Conservation (phyloP, 2,329 filamentous ascomycete genomes). For the Fusarium piperis region DNA sequence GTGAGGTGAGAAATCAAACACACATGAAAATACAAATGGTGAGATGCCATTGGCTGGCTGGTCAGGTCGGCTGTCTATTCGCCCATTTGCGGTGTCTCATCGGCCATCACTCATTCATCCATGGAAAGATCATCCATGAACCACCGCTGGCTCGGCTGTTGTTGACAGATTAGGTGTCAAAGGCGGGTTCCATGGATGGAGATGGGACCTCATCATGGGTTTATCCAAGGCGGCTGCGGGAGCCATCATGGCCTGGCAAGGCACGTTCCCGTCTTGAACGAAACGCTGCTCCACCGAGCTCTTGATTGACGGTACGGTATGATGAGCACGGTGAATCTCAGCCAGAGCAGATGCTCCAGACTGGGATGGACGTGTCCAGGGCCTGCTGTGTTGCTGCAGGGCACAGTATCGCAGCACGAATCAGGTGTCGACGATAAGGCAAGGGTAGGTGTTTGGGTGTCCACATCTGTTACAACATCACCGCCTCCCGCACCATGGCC, state of each 20-base stretch:
- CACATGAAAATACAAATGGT: conserved; percentile 25
- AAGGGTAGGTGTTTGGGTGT: conserved; percentile 5
- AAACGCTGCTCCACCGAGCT: conserved; percentile 28
- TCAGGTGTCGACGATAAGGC: conserved; percentile 18
- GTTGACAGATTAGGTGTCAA: conserved; percentile 12
- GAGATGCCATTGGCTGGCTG: conserved; percentile 23
- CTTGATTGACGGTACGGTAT: conserved; percentile 17
- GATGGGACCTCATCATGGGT: conserved; percentile 27
- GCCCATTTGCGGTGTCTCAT: conserved; percentile 29
- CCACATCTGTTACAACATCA: conserved; percentile 33
- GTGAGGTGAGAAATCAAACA: conserved; percentile 23
- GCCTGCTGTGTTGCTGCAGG: background rate
- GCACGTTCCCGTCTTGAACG: conserved; percentile 28
- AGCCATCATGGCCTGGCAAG: conserved; percentile 27
- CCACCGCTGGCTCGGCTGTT: background rate
- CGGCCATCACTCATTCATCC: conserved; percentile 2
- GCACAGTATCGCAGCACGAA: conserved; percentile 21
- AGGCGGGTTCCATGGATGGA: conserved; percentile 16
- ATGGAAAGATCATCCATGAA: background rate
- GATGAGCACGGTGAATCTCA: conserved; percentile 4
- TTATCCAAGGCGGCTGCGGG: conserved; percentile 23
- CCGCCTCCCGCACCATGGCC: conserved; percentile 32
- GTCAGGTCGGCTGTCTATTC: conserved; percentile 15
- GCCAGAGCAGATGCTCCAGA: conserved; percentile 8
- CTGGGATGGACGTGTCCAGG: background rate